These are phyloP conservation scores for Saccharum hybrid DNA, from an alignment of 202 grass and related monocot genomes.

Conservation along the genomic window DNA sequence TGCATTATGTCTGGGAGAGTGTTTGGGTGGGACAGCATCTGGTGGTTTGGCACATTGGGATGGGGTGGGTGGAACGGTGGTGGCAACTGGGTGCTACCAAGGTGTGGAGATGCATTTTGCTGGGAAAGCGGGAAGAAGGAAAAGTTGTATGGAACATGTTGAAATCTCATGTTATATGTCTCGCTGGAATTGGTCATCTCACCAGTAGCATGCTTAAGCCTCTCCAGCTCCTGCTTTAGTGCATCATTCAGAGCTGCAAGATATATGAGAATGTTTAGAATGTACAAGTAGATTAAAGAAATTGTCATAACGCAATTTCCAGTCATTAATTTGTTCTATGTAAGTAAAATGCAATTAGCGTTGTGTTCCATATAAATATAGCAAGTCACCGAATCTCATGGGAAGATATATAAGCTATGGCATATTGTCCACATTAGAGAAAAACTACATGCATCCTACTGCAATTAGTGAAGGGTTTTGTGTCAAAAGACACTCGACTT, in stretches of 20 bases:
- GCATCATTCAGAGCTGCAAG: constrained; percentile 92
- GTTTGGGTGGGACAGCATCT: constrained; percentile 64
- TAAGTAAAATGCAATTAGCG: not conserved
- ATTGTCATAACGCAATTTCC: constrained; percentile 22
- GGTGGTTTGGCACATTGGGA: constrained; percentile 61
- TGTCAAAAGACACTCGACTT: not conserved
- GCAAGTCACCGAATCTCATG: not conserved
- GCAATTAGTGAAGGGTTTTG: not conserved
- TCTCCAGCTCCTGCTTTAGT: constrained; percentile 92
- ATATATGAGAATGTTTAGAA: constrained; percentile 28
- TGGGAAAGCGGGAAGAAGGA: constrained; percentile 72
- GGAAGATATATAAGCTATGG: not conserved
- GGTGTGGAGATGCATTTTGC: constrained; percentile 61
- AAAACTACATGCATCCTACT: constrained; percentile 19
- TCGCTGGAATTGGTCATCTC: constrained; percentile 70
- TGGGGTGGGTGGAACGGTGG: constrained; percentile 63
- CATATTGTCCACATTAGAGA: constrained; percentile 4
- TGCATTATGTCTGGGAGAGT: constrained; percentile 80
- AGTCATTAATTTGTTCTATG: constrained; percentile 19
- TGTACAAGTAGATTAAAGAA: not conserved
- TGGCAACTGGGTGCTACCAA: constrained; percentile 55
- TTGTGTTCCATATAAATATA: constrained; percentile 5
- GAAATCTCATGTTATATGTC: constrained; percentile 78
- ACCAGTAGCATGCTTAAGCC: constrained; percentile 88
- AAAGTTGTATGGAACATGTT: constrained; percentile 73